Conservation (phyloP, 2,329 filamentous ascomycete genomes). For the Botrytis sinoallii region DNA sequence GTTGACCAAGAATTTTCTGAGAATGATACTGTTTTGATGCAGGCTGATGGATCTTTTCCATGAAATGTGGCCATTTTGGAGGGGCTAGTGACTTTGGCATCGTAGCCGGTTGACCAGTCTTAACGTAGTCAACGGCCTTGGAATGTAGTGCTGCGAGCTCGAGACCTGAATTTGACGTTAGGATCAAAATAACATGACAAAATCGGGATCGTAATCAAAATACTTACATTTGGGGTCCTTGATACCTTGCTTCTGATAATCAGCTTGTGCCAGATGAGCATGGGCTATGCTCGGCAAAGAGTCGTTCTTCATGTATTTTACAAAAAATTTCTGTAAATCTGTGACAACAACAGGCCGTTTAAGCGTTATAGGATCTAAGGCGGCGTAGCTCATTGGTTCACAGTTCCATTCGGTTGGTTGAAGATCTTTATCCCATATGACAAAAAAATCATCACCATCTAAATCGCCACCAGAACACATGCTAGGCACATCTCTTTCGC, state of each 20-base stretch:
- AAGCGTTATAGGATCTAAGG: constrained; percentile 54
- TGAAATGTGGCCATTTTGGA: constrained; percentile 76
- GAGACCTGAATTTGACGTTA: constrained; percentile 47
- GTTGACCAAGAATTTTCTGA: constrained; percentile 66
- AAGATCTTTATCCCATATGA: constrained; percentile 82
- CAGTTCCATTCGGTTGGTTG: constrained; percentile 69
- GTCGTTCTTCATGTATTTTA: constrained; percentile 90
- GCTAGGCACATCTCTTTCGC: constrained; percentile 79
- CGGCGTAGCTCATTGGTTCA: constrained; percentile 72
- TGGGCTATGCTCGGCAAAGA: constrained; percentile 74
- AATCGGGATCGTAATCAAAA: background rate
- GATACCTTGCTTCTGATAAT: constrained; percentile 58
- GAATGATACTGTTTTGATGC: constrained; percentile 60
- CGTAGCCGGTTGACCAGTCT: constrained; percentile 75
- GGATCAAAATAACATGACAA: background rate
- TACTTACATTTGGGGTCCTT: constrained; percentile 63
- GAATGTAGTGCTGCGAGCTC: constrained; percentile 79
- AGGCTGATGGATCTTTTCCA: constrained; percentile 61
- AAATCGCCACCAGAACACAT: constrained; percentile 97
- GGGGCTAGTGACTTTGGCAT: constrained; percentile 62
- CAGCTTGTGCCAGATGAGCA: constrained; percentile 76
- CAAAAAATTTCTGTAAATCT: constrained; percentile 82
- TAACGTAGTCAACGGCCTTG: constrained; percentile 88
- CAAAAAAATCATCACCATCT: constrained; percentile 92
- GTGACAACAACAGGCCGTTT: constrained; percentile 63